Conservation (phyloP, 2,329 filamentous ascomycete genomes). For the Venturia nashicola region DNA sequence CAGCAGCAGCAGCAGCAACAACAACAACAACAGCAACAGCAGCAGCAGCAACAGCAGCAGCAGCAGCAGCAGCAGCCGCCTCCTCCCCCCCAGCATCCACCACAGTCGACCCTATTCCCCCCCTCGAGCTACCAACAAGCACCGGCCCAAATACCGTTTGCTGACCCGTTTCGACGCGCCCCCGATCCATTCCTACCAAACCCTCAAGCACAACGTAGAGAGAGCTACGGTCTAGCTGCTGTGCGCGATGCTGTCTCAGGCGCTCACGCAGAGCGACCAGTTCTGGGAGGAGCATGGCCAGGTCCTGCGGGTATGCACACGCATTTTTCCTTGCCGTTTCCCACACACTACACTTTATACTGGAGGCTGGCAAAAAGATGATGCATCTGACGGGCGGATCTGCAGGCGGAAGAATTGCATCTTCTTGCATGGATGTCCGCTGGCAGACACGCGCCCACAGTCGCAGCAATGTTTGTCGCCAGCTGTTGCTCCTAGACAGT, state of each 20-base stretch:
- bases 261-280: conserved; percentile 19
- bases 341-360: not conserved
- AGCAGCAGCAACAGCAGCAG: conserved; percentile 25
- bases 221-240: conserved; percentile 25
- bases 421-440: not conserved
- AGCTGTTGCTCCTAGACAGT: not conserved
- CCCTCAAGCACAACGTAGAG: conserved; percentile 25
- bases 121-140: conserved; percentile 22
- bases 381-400: not conserved
- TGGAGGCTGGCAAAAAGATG: not conserved
- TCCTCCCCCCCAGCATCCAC: conserved; percentile 26
- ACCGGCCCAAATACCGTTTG: conserved; percentile 32
- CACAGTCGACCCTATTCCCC: conserved; percentile 17
- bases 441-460: not conserved
- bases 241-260: conserved; percentile 17
- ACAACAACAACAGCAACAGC: conserved; percentile 15
- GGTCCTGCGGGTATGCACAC: conserved; percentile 23
- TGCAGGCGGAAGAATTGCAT: conserved; percentile 2
- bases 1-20: conserved; percentile 15
- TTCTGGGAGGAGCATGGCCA: conserved; percentile 19
- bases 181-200: conserved; percentile 35
- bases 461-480: not conserved
- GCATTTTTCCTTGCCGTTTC: not conserved
- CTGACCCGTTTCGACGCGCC: conserved; percentile 36
- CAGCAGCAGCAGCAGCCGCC: conserved; percentile 19